These are phyloP conservation scores for Ganoderma lingzhi DNA, from an alignment of 1,284 basidiomycete genomes.

Conservation along the genomic window DNA sequence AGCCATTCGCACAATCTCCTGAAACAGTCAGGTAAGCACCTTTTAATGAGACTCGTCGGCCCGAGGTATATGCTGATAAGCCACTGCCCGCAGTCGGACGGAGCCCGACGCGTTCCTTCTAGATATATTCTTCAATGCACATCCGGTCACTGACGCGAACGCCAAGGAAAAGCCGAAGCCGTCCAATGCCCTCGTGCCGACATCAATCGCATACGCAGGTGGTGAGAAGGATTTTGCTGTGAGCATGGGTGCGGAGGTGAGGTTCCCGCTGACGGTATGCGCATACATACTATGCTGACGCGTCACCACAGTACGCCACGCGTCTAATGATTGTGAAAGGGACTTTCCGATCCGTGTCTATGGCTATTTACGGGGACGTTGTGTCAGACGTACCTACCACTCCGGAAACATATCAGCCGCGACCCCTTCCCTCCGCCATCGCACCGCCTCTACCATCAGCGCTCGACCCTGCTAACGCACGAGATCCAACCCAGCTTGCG, in stretches of 20 bases:
- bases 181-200: conserved; percentile 76
- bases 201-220: conserved; percentile 75
- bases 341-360: conserved; percentile 67
- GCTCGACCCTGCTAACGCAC: conserved; percentile 66
- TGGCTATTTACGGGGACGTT: conserved; percentile 73
- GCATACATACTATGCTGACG: conserved; percentile 10
- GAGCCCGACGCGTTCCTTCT: conserved; percentile 76
- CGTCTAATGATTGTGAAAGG: conserved; percentile 83
- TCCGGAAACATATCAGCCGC: conserved; percentile 44
- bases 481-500: conserved; percentile 68
- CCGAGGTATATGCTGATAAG: neutral
- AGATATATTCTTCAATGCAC: conserved; percentile 76
- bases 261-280: conserved; percentile 3
- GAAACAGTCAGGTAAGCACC: conserved; percentile 68
- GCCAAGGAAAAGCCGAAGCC: conserved; percentile 65
- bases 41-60: neutral
- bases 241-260: conserved; percentile 67
- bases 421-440: conserved; percentile 47
- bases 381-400: conserved; percentile 45
- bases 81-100: conserved; percentile 52
- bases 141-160: conserved; percentile 53
- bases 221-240: conserved; percentile 70
- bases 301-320: conserved; percentile 64
- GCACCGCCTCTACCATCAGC: conserved; percentile 52
- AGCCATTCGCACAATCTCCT: conserved; percentile 66